Conservation (phyloP, 768 basidiomycete species). For the Pilatotrama ljubarskyi region DNA sequence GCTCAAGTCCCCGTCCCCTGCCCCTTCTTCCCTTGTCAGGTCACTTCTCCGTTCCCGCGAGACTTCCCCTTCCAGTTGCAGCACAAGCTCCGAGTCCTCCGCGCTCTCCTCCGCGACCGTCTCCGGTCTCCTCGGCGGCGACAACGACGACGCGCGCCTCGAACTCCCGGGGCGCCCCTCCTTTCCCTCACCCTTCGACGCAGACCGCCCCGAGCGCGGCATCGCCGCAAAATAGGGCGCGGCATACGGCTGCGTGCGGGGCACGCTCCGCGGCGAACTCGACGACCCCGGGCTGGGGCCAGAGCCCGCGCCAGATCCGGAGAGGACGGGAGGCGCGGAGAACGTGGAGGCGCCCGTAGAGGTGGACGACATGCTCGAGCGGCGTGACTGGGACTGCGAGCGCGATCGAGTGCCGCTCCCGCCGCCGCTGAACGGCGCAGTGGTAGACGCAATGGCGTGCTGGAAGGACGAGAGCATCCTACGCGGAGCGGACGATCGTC, state of each 20-base stretch:
- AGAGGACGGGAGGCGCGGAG: background rate
- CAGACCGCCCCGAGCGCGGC: constrained; percentile 21
- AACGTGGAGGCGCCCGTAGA: constrained; percentile 4
- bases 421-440: background rate
- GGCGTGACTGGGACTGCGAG: constrained; percentile 7
- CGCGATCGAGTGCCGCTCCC: background rate
- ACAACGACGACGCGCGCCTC: constrained; percentile 5
- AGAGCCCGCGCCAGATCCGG: too few relatives aligned
- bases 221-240: constrained; percentile 26
- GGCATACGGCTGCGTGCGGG: constrained; percentile 29
- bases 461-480: constrained; percentile 13
- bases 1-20: background rate
- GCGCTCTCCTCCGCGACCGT: constrained; percentile 14
- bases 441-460: background rate
- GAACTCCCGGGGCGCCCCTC: background rate
- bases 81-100: background rate
- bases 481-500: constrained; percentile 1
- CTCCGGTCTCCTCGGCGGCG: constrained; percentile 3
- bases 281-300: too few relatives aligned
- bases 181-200: too few relatives aligned
- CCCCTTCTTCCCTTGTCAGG: background rate
- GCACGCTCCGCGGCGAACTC: constrained; percentile 1
- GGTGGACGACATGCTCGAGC: constrained; percentile 16
- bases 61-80: background rate
- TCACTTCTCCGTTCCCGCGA: too few relatives aligned